Conservation (phyloP, 129 eudicot genomes). For the Pittosporum tobira region DNA sequence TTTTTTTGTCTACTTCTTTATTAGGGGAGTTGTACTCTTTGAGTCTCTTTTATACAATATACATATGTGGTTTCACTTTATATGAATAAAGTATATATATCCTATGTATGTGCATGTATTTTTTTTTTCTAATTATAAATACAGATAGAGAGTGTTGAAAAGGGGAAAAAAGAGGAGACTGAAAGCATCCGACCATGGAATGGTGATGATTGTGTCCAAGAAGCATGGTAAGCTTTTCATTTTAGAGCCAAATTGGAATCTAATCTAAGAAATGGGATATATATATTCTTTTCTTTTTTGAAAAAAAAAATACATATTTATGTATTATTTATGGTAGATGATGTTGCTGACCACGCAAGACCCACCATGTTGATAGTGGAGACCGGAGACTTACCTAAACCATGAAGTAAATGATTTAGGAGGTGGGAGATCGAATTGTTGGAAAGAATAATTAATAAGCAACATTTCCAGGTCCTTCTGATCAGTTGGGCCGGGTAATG, state of each 20-base stretch:
- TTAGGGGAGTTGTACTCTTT: too few relatives aligned
- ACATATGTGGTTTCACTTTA: constrained; percentile 3
- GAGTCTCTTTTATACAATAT: too few relatives aligned
- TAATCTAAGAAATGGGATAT: not conserved
- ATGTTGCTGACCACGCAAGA: constrained; percentile 3
- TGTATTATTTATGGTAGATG: too few relatives aligned
- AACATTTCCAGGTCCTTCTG: constrained; percentile 9
- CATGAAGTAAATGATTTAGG: not conserved
- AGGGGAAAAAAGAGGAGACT: constrained; percentile 21
- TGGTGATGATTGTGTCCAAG: constrained; percentile 58
- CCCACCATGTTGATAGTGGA: constrained; percentile 11
- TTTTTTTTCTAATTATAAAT: not conserved
- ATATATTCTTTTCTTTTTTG: not conserved
- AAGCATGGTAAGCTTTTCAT: constrained; percentile 24
- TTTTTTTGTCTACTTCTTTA: too few relatives aligned
- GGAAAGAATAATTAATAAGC: constrained; percentile 9
- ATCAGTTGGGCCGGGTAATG: too few relatives aligned
- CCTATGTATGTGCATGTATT: constrained; percentile 22
- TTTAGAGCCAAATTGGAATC: constrained; percentile 6
- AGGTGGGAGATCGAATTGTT: constrained; percentile 1
- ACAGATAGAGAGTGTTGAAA: constrained; percentile 21
- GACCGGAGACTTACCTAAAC: constrained; percentile 12
- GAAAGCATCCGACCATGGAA: constrained; percentile 38
- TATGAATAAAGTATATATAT: constrained; percentile 7
- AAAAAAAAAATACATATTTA: too few relatives aligned